Evolutionary conservation across 768 basidiomycete species (phyloP).

Genomic region (Dendrothele bispora): DNA sequence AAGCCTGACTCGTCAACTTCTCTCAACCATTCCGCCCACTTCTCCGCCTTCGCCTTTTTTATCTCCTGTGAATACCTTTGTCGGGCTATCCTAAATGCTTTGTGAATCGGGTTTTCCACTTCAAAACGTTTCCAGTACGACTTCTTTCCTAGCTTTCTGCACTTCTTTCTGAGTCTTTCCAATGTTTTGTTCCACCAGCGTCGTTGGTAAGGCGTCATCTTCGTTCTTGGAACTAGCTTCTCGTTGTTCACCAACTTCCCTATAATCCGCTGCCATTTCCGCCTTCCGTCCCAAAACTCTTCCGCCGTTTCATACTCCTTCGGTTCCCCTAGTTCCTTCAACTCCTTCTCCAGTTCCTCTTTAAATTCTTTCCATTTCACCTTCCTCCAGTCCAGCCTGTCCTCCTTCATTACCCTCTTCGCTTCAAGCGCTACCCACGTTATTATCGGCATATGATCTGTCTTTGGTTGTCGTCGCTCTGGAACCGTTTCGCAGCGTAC

Average conservation of each 20-base stretch:
- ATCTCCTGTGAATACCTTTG: slow-evolving; percentile 12
- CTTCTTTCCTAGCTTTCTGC: background rate
- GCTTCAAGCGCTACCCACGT: no score
- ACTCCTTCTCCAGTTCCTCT: no score
- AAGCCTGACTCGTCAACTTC: slow-evolving; percentile 7
- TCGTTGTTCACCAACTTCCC: background rate
- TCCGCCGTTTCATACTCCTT: no score
- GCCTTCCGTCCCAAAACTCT: background rate
- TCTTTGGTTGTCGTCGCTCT: background rate
- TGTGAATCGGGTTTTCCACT: slow-evolving; percentile 3
- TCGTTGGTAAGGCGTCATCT: slow-evolving; percentile 5
- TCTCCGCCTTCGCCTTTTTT: slow-evolving; percentile 14
- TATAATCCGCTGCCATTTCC: background rate
- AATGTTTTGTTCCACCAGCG: slow-evolving; percentile 15
- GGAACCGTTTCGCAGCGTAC: background rate
- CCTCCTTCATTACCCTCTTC: no score
- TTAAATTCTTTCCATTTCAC: no score
- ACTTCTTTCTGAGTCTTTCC: background rate
- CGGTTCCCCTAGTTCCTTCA: no score
- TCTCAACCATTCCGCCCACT: slow-evolving; percentile 24
- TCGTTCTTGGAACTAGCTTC: no score
- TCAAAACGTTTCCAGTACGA: background rate
- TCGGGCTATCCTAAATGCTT: background rate
- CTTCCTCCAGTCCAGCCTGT: no score
- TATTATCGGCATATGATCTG: background rate